Evolutionary conservation across 2,329 filamentous ascomycete species (phyloP), one percentile per base, ranked within the genome.

Genomic region (Colletotrichum tamarilloi): DNA sequence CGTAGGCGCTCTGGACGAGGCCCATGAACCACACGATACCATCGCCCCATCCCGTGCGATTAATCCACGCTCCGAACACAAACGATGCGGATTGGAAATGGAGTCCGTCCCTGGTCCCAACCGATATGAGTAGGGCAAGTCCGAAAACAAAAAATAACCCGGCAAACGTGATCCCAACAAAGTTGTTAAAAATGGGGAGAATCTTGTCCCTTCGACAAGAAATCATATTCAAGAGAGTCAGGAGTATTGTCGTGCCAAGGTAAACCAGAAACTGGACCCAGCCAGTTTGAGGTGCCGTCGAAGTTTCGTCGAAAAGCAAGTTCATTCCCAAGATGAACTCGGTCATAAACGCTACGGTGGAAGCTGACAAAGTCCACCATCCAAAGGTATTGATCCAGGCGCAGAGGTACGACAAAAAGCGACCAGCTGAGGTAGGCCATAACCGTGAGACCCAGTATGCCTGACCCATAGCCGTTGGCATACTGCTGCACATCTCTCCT

Each of bases 351-450:
- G 87, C 88, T 26, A 87, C 83, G 74, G 89, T 87, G 1, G 87
- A 89, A 0, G 88, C 88, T 0, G 86, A 87, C 70, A 90, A 78
- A 0, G 87, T 86, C 84, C 87, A 89, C 89, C 89, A 91, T 14
- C 88, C 89, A 71, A 90, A 90, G 0, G 85, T 89, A 78, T 90
- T 90, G 76, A 90, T 88, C 87, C 88, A 90, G 2, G 88, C 89
- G 75, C 87, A 89, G 80, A 90, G 84, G 76, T 90, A 91, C 1
- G 87, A 88, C 4, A 80, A 76, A 73, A 89, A 88, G 1, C 88
- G 84, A 1, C 88, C 89, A 1, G 16, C 77, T 76, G 70, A 79
- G 60, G 82, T 84, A 80, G 63, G 59, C 67, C 67, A 69, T 3
- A 88, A 79, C 11, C 83, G 81, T 72, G 85, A 83, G 1, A 87